These are phyloP conservation scores for Pythium brachiatum DNA, from an alignment of 352 stramenopile genomes.

Conservation along the genomic window DNA sequence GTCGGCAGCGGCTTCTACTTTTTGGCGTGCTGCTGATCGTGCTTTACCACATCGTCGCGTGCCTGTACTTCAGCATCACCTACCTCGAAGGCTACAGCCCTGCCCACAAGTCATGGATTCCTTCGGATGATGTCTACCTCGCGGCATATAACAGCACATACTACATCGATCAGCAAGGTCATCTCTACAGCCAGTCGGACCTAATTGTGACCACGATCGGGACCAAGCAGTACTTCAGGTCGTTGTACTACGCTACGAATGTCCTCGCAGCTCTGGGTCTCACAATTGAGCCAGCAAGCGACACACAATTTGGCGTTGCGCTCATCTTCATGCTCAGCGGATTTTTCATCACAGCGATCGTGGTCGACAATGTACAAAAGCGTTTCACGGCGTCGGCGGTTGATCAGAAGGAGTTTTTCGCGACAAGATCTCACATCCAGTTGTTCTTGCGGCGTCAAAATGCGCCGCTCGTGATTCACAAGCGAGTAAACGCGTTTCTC, in stretches of 20 bases:
- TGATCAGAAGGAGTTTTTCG: conserved; percentile 75
- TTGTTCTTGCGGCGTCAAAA: conserved; percentile 69
- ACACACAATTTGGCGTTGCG: conserved; percentile 48
- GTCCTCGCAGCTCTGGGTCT: conserved; percentile 47
- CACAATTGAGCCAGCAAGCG: conserved; percentile 48
- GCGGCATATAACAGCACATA: conserved; percentile 33
- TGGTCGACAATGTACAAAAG: conserved; percentile 78
- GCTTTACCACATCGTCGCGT: conserved; percentile 60
- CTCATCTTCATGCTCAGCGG: conserved; percentile 69
- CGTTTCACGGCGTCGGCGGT: conserved; percentile 67
- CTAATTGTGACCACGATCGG: conserved; percentile 26
- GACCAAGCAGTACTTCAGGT: conserved; percentile 55
- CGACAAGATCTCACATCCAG: conserved; percentile 53
- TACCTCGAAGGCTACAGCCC: conserved; percentile 61
- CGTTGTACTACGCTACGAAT: conserved; percentile 61
- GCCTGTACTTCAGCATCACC: conserved; percentile 57
- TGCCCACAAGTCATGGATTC: conserved; percentile 40
- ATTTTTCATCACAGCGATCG: conserved; percentile 70
- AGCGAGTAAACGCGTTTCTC: conserved; percentile 64
- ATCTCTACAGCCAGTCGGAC: conserved; percentile 25
- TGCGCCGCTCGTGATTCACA: conserved; percentile 49
- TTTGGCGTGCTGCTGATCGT: conserved; percentile 47
- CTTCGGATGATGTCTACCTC: conserved; percentile 45
- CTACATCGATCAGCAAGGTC: conserved; percentile 26
- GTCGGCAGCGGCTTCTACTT: conserved; percentile 45